Conservation (phyloP, 106 monocot genomes). For the Dactylorhiza incarnata region DNA sequence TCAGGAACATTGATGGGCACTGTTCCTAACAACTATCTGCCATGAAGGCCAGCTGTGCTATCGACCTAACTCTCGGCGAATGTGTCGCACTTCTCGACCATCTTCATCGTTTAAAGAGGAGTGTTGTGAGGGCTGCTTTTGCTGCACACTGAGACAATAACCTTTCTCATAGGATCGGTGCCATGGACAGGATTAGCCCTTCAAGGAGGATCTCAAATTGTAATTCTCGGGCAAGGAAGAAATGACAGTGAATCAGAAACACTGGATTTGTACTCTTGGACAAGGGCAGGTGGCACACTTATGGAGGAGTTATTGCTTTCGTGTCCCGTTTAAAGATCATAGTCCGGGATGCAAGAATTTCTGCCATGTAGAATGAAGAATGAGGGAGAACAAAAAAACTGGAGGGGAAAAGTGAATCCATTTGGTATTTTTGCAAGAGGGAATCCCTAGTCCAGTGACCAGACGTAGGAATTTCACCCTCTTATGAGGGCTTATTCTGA, state of each 20-base stretch:
- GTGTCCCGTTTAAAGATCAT: no score
- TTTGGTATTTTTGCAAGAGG: no score
- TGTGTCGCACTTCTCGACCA: slow-evolving; percentile 76
- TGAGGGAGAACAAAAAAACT: no score
- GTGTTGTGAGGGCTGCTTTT: slow-evolving; percentile 41
- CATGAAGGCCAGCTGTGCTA: slow-evolving; percentile 73
- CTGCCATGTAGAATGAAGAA: no score
- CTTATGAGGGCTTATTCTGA: slow-evolving; percentile 55
- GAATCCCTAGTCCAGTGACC: no score
- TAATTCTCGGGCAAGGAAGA: slow-evolving; percentile 48
- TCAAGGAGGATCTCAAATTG: slow-evolving; percentile 58
- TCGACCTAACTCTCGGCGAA: slow-evolving; percentile 75
- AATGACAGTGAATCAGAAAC: slow-evolving; percentile 65
- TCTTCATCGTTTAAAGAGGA: slow-evolving; percentile 71
- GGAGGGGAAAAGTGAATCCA: no score
- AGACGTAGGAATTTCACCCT: no score
- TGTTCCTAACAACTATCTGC: slow-evolving; percentile 78
- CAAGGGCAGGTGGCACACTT: slow-evolving; percentile 55
- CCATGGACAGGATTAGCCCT: slow-evolving; percentile 20
- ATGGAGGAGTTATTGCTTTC: no score
- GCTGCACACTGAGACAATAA: slow-evolving; percentile 26
- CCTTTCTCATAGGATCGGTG: background rate
- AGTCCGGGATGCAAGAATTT: no score
- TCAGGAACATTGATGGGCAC: no score
- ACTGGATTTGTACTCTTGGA: slow-evolving; percentile 43